phyloP scores from a whole-genome alignment of 441 rosid species.

The Croton laevigatus region DNA sequence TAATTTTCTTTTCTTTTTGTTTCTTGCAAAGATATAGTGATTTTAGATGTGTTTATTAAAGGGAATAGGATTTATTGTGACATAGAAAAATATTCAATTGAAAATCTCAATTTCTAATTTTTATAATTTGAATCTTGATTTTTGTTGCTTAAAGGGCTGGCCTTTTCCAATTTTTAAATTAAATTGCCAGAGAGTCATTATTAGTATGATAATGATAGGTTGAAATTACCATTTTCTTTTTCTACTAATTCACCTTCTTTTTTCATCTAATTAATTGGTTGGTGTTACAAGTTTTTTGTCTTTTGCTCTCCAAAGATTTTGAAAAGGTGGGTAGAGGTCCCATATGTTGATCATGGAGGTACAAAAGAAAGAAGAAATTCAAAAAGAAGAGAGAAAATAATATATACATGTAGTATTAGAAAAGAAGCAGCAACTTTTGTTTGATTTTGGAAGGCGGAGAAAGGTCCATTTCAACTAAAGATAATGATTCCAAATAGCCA shows the following conservation, averaged over 20 bases:
- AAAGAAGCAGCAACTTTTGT: slow-evolving; percentile 17
- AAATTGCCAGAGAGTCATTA: slow-evolving; percentile 16
- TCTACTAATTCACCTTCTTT: background rate
- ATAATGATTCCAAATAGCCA: slow-evolving; percentile 18
- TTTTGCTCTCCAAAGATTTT: background rate
- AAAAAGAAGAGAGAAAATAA: no score
- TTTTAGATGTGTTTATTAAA: slow-evolving; percentile 23
- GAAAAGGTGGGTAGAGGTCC: slow-evolving; percentile 10
- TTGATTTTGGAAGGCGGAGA: slow-evolving; percentile 28
- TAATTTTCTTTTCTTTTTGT: slow-evolving; percentile 8
- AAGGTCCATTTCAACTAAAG: slow-evolving; percentile 22
- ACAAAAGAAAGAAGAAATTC: background rate
- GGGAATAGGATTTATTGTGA: slow-evolving; percentile 16
- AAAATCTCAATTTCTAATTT: slow-evolving; percentile 21
- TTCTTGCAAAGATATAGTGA: slow-evolving; percentile 23
- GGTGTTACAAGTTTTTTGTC: slow-evolving; percentile 2
- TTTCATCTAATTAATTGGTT: background rate
- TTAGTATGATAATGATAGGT: slow-evolving; percentile 24
- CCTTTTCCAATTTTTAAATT: background rate
- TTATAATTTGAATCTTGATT: slow-evolving; percentile 15
- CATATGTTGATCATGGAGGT: background rate
- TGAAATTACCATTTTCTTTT: slow-evolving; percentile 15
- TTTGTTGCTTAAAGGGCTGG: background rate
- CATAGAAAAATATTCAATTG: slow-evolving; percentile 22
- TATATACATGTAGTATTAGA: background rate